Conservation (phyloP, 345 rosid genomes). For the Boechera divaricarpa region DNA sequence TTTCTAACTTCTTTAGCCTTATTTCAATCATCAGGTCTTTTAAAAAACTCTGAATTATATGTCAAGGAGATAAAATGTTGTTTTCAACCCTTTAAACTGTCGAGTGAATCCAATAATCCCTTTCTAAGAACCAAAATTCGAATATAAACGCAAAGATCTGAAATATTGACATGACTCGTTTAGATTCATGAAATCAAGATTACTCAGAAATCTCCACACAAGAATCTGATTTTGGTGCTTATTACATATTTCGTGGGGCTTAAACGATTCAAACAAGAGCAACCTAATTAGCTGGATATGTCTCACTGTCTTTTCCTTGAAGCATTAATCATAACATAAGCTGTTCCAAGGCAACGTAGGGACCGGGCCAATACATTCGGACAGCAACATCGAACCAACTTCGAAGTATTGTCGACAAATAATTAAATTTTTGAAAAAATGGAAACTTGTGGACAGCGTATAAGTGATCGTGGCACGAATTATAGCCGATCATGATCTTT, state of each 20-base stretch:
- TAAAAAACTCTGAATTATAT: neutral
- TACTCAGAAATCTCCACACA: conserved; percentile 23
- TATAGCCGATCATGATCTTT: conserved; percentile 39
- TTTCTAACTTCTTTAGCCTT: conserved; percentile 23
- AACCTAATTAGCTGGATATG: conserved; percentile 47
- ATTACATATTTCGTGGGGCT: conserved; percentile 28
- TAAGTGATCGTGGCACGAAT: conserved; percentile 43
- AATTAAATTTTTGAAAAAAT: neutral
- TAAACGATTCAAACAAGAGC: conserved; percentile 32
- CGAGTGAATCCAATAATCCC: conserved; percentile 12
- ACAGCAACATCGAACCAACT: conserved; percentile 49
- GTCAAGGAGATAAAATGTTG: conserved; percentile 4
- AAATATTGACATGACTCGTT: conserved; percentile 23
- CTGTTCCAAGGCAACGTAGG: conserved; percentile 44
- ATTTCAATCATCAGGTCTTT: conserved; percentile 24
- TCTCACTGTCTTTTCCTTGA: conserved; percentile 43
- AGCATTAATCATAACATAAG: conserved; percentile 40
- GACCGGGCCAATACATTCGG: conserved; percentile 43
- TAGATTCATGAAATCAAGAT: conserved; percentile 16
- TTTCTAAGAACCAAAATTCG: conserved; percentile 9
- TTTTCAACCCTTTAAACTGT: conserved; percentile 7
- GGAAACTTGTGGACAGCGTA: conserved; percentile 43
- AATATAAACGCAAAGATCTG: conserved; percentile 9
- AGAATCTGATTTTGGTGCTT: conserved; percentile 9
- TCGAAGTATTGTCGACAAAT: conserved; percentile 39